These are phyloP conservation scores for Posidonia oceanica DNA, from an alignment of 116 monocot species.

Conservation along the genomic window DNA sequence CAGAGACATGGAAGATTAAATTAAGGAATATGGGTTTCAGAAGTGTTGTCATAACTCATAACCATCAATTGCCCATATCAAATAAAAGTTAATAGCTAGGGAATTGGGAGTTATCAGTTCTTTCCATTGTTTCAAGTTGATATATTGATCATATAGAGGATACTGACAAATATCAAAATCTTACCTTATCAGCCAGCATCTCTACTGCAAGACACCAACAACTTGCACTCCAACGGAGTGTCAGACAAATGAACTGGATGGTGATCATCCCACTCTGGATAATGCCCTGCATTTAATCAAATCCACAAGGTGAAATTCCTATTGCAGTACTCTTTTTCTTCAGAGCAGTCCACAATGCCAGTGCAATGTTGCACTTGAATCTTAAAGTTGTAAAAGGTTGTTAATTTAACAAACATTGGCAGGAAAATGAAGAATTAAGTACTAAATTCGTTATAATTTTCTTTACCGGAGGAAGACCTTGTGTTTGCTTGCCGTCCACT, in stretches of 20 bases:
- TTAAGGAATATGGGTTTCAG: conserved; percentile 8
- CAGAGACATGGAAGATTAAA: neutral
- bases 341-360: too few species aligned
- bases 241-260: conserved; percentile 87
- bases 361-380: too few species aligned
- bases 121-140: neutral
- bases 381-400: too few species aligned
- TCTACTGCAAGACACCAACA: conserved; percentile 72
- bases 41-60: conserved; percentile 55
- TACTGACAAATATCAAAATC: neutral
- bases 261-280: conserved; percentile 68
- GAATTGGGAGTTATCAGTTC: neutral
- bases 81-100: neutral
- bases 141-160: too few species aligned
- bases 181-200: conserved; percentile 89
- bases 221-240: conserved; percentile 89
- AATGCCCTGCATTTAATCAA: conserved; percentile 46
- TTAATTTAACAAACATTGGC: too few species aligned
- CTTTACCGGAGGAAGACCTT: too few species aligned
- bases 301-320: neutral
- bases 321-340: too few species aligned
- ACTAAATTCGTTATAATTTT: too few species aligned
- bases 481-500: too few species aligned
- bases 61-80: conserved; percentile 53
- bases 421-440: too few species aligned